A percentile compares a stretch with the other conserved stretches of the same genome.
These are phyloP conservation scores for Emmonsiellopsis sp. DNA, from an alignment of 2,329 filamentous ascomycete species.

Conservation along the genomic window DNA sequence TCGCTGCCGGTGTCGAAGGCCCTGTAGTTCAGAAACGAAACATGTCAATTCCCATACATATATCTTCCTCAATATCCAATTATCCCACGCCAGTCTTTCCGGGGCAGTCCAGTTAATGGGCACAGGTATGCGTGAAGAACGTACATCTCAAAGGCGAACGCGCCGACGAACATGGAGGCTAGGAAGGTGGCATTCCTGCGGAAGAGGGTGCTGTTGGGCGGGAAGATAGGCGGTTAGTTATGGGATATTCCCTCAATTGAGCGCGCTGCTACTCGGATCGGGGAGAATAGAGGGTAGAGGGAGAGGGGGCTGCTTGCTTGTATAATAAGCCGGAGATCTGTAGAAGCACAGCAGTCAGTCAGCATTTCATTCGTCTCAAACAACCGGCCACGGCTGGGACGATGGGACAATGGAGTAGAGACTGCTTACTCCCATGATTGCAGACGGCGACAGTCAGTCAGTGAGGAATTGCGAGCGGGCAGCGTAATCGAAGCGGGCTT, in stretches of 20 bases:
- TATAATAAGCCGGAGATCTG: constrained; percentile 48
- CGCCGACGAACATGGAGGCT: constrained; percentile 71
- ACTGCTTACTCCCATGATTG: too few relatives aligned
- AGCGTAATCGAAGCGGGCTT: constrained; percentile 23
- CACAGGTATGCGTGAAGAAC: constrained; percentile 25
- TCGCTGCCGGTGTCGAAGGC: constrained; percentile 74
- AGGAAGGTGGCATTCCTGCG: constrained; percentile 83
- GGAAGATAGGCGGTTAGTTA: constrained; percentile 1
- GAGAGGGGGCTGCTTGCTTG: constrained; percentile 42
- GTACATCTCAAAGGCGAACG: constrained; percentile 92
- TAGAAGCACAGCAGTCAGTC: constrained; percentile 21
- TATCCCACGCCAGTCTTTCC: not conserved
- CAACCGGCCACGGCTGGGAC: not conserved
- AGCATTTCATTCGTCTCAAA: constrained; percentile 26
- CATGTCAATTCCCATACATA: not conserved
- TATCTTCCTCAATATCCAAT: not conserved
- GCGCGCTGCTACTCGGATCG: constrained; percentile 12
- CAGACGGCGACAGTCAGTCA: too few relatives aligned
- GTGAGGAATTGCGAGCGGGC: too few relatives aligned
- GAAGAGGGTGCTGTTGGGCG: constrained; percentile 59
- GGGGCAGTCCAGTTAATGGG: not conserved
- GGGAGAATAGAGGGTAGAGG: constrained; percentile 1
- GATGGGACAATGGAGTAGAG: too few relatives aligned
- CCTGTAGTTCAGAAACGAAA: constrained; percentile 41
- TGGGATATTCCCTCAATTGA: constrained; percentile 3